These are phyloP conservation scores for Aeminium ludgeri DNA, from an alignment of 495 filamentous ascomycete genomes.

Conservation along the genomic window DNA sequence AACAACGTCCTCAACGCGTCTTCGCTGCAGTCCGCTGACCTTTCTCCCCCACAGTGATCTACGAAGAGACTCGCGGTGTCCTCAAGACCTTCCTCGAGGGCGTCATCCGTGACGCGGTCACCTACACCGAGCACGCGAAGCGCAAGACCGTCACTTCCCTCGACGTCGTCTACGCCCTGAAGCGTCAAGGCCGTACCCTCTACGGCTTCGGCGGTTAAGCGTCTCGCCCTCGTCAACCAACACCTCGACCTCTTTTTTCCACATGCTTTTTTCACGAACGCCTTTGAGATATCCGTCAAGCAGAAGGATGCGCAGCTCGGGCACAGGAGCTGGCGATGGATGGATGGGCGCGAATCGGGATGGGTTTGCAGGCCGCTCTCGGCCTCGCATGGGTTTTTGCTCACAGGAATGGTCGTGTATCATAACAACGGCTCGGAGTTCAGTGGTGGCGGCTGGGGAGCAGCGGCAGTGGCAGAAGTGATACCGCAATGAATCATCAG, in stretches of 20 bases:
- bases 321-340: conserved; percentile 11
- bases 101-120: conserved; percentile 56
- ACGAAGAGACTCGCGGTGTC: conserved; percentile 99
- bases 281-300: conserved; percentile 14
- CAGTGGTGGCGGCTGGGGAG: too few species aligned
- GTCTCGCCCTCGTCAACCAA: conserved; percentile 4
- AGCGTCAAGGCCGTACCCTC: conserved; percentile 74
- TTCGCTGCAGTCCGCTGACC: too few species aligned
- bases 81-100: conserved; percentile 99
- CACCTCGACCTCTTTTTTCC: neutral
- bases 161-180: conserved; percentile 93
- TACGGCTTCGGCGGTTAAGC: conserved; percentile 93
- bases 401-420: too few species aligned
- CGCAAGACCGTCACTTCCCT: conserved; percentile 95
- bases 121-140: conserved; percentile 98
- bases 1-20: neutral
- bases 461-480: too few species aligned
- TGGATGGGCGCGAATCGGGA: conserved; percentile 5
- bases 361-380: conserved; percentile 11
- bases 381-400: too few species aligned
- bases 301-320: conserved; percentile 10
- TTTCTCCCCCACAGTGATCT: conserved; percentile 55
- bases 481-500: too few species aligned
- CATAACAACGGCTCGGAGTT: too few species aligned
- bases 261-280: conserved; percentile 13